A percentile compares a stretch with the other conserved stretches of the same genome.
phyloP scores from a whole-genome alignment of 2,329 filamentous ascomycete species.

The Penicillium sp. region DNA sequence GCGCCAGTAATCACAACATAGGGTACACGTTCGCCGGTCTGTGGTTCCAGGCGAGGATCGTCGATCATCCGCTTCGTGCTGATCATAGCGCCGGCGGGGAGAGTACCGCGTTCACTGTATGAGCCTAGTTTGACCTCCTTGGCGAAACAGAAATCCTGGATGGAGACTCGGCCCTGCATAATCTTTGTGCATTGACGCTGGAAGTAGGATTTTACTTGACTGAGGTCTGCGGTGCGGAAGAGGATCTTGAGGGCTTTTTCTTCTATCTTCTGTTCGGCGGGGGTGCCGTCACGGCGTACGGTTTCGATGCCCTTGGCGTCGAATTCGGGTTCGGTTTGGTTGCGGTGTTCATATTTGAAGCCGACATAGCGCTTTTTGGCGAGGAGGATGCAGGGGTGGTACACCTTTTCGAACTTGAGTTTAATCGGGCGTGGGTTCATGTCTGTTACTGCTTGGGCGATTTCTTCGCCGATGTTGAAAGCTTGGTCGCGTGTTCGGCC shows the following conservation, averaged over 20 bases:
- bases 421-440: conserved; percentile 91
- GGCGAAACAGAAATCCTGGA: conserved; percentile 96
- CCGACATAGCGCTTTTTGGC: conserved; percentile 98
- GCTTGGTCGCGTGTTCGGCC: conserved; percentile 85
- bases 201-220: conserved; percentile 85
- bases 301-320: conserved; percentile 99
- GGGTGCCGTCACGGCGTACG: conserved; percentile 89
- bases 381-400: conserved; percentile 88
- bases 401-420: conserved; percentile 98
- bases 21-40: conserved; percentile 91
- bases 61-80: conserved; percentile 82
- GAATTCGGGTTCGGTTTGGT: conserved; percentile 79
- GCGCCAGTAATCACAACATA: conserved; percentile 91
- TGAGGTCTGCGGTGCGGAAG: conserved; percentile 87
- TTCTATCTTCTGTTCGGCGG: conserved; percentile 94
- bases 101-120: conserved; percentile 76
- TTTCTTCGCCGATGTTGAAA: conserved; percentile 90
- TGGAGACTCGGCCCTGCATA: conserved; percentile 80
- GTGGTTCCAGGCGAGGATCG: conserved; percentile 83
- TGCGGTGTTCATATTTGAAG: conserved; percentile 85
- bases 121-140: conserved; percentile 87
- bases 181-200: conserved; percentile 89
- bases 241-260: conserved; percentile 86
- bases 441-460: conserved; percentile 80
- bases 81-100: conserved; percentile 85